Evolutionary conservation across 192 early-diverging fungal genomes (phyloP), one percentile per base, ranked within the genome.

Genomic region (Chytriomyces sp.): DNA sequence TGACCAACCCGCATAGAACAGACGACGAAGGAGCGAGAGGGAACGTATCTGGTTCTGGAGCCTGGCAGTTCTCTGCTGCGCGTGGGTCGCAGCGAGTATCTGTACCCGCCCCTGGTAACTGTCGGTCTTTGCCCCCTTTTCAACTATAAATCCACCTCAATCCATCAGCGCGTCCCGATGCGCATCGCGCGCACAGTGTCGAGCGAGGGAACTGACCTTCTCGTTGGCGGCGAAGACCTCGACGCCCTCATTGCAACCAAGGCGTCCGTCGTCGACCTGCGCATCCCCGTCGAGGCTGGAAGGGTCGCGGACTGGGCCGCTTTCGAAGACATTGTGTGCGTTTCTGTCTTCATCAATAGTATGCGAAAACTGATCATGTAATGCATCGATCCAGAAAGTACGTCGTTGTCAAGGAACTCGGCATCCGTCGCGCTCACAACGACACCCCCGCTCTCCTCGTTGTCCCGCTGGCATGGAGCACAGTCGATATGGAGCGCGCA

Each of bases 1-100:
- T n/a, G n/a, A n/a, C n/a, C n/a, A n/a, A n/a, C n/a, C n/a, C n/a
- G n/a, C n/a, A n/a, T n/a, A n/a, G n/a, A n/a, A n/a, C n/a, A n/a
- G n/a, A n/a, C n/a, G n/a, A n/a, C n/a, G n/a, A 39, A 64, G 52
- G 69, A 73, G 7, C 49, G 67, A 54, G 94, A 96, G 76, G 89
- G 89, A 52, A 92, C 87, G 74, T 91, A 91, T 76, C 83, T 98
- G 30, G 91, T 96, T 17, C 89, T 98, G 63, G 93, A 96, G 81
- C 84, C 91, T 32, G 94, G 96, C 53, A 91, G 91, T 55, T 84
- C 84, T 70, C 81, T 64, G 28, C 91, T 90, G n/a, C 92, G 89
- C 73, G 91, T 91, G 17, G 90, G 92, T 52, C 84, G 86, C 60
- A 87, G 85, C 17, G 96, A 98, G 60, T 91, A 92, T 19, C 89